Percentiles rank a stretch among this genome's conserved stretches.
Conservation (phyloP, 768 basidiomycete species). For the Termitomyces sp. region DNA sequence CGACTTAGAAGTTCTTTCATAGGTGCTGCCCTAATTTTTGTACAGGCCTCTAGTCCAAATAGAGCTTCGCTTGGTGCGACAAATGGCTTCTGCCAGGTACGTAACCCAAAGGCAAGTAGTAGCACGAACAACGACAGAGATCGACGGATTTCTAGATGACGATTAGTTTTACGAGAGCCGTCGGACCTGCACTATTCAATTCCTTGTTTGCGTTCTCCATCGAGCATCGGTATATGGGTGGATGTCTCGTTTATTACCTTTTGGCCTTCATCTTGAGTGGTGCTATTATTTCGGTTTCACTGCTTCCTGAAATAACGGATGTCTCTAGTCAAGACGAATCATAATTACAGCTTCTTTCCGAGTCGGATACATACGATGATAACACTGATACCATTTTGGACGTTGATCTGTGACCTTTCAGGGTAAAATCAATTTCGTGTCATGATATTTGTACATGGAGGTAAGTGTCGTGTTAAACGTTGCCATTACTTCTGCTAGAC, state of each 20-base stretch:
- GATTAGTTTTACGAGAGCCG: constrained; percentile 35
- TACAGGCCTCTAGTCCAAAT: constrained; percentile 62
- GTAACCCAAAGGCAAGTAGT: background rate
- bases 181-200: constrained; percentile 54
- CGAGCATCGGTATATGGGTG: constrained; percentile 42
- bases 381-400: too few species aligned
- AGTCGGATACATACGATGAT: background rate
- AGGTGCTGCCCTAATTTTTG: constrained; percentile 71
- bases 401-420: background rate
- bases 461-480: background rate
- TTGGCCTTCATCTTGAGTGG: constrained; percentile 22
- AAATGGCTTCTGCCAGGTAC: constrained; percentile 13
- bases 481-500: too few species aligned
- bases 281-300: constrained; percentile 23
- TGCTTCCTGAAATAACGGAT: constrained; percentile 15
- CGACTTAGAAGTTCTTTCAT: background rate
- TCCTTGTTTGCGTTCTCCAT: constrained; percentile 64
- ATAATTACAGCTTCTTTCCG: background rate
- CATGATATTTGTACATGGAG: background rate
- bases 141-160: constrained; percentile 23
- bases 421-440: background rate
- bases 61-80: constrained; percentile 57
- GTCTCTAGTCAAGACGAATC: background rate
- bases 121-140: background rate
- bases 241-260: constrained; percentile 46